Conservation (phyloP, 2,329 filamentous ascomycete genomes). For the Trichoderma endophyticum region DNA sequence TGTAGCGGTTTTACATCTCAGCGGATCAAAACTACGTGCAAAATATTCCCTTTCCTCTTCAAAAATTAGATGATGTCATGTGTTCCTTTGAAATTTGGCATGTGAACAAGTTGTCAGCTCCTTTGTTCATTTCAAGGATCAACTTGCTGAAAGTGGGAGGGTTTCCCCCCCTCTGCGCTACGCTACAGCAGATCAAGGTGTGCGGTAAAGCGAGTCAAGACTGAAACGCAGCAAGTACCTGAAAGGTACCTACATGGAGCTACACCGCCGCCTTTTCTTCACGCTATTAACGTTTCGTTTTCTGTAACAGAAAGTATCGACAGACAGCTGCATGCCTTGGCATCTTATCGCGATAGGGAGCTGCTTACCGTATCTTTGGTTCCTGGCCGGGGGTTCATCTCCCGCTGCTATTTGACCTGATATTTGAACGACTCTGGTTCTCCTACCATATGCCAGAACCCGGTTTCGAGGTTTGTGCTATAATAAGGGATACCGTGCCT, state of each 20-base stretch:
- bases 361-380: constrained; percentile 15
- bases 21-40: neutral
- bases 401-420: neutral
- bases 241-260: neutral
- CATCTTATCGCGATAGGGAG: constrained; percentile 12
- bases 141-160: neutral
- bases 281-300: neutral
- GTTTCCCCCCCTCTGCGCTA: neutral
- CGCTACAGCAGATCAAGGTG: neutral
- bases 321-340: neutral
- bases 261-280: neutral
- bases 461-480: neutral
- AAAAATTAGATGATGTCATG: neutral
- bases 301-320: neutral
- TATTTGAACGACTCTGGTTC: neutral
- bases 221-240: neutral
- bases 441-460: neutral
- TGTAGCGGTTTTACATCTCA: neutral
- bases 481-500: neutral
- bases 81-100: neutral
- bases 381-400: neutral
- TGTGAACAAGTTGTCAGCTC: neutral
- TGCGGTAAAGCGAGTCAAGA: neutral
- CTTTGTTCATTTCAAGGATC: neutral
- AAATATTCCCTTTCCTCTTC: neutral